Conservation (phyloP, 257 asterid species). For the Cordia subcordata region DNA sequence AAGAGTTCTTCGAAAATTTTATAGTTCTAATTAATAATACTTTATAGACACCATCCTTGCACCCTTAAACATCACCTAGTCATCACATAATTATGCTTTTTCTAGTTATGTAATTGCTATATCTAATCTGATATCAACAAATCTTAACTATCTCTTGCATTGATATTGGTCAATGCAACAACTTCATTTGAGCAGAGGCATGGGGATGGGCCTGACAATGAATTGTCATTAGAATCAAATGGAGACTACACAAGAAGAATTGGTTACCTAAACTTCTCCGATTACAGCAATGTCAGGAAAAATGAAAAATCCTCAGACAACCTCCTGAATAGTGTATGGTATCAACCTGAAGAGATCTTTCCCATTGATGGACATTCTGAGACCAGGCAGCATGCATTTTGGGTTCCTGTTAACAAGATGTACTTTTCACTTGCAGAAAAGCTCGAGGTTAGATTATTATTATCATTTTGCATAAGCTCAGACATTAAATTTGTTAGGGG, state of each 20-base stretch:
- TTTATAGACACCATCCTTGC: too few relatives aligned
- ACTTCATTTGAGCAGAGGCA: conserved; percentile 29
- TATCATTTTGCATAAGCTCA: background rate
- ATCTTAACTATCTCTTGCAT: background rate
- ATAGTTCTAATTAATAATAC: too few relatives aligned
- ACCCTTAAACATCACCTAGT: too few relatives aligned
- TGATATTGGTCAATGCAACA: too few relatives aligned
- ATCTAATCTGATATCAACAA: background rate
- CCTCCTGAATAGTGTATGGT: conserved; percentile 19
- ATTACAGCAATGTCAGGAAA: background rate
- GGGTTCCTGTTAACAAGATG: conserved; percentile 17
- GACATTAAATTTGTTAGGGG: too few relatives aligned
- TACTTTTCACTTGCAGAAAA: conserved; percentile 16
- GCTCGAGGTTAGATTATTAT: conserved; percentile 16
- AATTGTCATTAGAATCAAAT: conserved; percentile 35
- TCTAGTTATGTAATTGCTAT: background rate
- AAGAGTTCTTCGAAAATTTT: too few relatives aligned
- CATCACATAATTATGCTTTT: too few relatives aligned
- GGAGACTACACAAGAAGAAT: conserved; percentile 43
- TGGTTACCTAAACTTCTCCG: conserved; percentile 17
- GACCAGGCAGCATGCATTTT: conserved; percentile 23
- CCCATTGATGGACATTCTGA: conserved; percentile 25
- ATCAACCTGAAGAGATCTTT: conserved; percentile 28
- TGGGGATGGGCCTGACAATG: conserved; percentile 43
- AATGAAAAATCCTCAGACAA: background rate